Base-by-base conservation (phyloP, 2,329 filamentous ascomycete species). In the Pseudogymnoascus sp. region DNA sequence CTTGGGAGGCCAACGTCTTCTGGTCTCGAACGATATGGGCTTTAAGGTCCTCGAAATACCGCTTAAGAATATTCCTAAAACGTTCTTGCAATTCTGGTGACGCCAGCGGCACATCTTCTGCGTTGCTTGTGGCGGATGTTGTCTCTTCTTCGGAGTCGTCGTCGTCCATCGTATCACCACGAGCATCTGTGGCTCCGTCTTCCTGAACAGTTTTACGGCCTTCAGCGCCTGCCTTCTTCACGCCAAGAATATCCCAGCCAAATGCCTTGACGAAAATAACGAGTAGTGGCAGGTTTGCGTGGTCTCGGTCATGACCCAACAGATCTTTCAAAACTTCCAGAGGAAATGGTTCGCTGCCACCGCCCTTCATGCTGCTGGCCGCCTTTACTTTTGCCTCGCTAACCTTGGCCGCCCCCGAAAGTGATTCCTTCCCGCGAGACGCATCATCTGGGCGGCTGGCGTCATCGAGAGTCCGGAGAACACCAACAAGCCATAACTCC, bases 281-380 rank as follows among this genome's bases (percentile, higher is more conserved):
- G 5, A 97, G 89, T 53, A 99, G 79, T 1, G 95, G 92, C 46
- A 99, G 78, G 72, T 98, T 99, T 62, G 86, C 81, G 72, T 98
- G 95, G 69, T 99, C 93, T 62, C 92, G 86, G 74, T 99, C 95
- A 72, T 98, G 89, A 6, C 93, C 92, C 14, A 99, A 83, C 67
- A 99, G 84, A 73, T 99, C 96, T 77, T 99, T 99, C 41, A 99
- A 79, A n/a, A 98, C 93, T 74, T 99, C 95, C 19, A 99, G 81
- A 3, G 96, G 96, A 69, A 99, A 98, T 0, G 95, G 95, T 67
- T 99, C 95, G 1, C 91, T 84, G 65, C 89, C 87, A 41, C 83
- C 85, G 28, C 83, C 82, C 67, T 86, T 85, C 64, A 86, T 84
- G 61, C 78, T 76, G 24, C 81, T 81, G 40, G 76, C 73, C 8